Evolutionary conservation across 345 rosid species (phyloP), one percentile per base, ranked within the genome.

Genomic region (Salix brachista): DNA sequence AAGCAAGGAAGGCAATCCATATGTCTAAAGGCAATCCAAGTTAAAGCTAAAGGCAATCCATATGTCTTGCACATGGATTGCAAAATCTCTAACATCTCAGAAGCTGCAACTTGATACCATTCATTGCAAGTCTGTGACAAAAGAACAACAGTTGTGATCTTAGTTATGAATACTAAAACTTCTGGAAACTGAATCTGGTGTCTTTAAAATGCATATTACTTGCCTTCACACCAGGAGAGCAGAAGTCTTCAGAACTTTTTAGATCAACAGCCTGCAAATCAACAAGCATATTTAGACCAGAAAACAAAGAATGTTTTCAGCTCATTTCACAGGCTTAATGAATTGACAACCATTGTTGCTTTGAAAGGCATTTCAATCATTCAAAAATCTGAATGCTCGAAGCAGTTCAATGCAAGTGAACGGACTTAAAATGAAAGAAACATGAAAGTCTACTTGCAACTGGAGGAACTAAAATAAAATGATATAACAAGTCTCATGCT

Each of bases 181-280:
- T 69, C 30, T 39, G 39, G 77, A 58, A 36, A 34, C 64, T 58
- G 30, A 70, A 67, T 69, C 25, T 30, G 44, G 5, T 54, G 65
- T 25, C 81, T 71, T 25, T 75, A 54, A 79, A 18, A 18, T 52
- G n/a, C 21, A 23, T 81, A 71, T 67, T 26, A 62, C 58, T 73
- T 83, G 90, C 96, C 94, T 88, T 86, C 30, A 58, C 73, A 76
- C 77, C 79, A 30, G 88, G 87, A 36, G 82, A 69, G 67, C 75
- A 80, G 86, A 86, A 81, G 70, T 83, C 84, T 75, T 71, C 80
- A 69, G 94, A 86, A 82, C 96, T 88, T 83, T 83, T 84, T 50
- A 91, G 88, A 79, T 91, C 85, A 52, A 91, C 96, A 32, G 94
- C 92, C 96, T 92, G 91, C 87, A 80, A 79, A 84, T 16, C 32